phyloP scores from a whole-genome alignment of 2,329 filamentous ascomycete genomes.

The Amauroascus niger region DNA sequence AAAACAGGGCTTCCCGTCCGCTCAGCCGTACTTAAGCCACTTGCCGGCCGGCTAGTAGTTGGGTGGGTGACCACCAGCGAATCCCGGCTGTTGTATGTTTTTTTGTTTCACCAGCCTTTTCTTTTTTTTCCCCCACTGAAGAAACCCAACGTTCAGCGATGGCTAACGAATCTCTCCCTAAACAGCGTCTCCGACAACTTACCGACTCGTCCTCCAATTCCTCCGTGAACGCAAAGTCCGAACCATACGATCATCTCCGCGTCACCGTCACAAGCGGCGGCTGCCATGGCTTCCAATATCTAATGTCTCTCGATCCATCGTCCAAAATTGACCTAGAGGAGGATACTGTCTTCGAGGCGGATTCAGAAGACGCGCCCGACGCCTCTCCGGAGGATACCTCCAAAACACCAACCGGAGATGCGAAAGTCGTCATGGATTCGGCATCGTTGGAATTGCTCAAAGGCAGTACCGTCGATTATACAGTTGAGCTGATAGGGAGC shows the following conservation, averaged over 20 bases:
- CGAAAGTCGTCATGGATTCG: constrained; percentile 84
- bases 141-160: not conserved
- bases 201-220: constrained; percentile 45
- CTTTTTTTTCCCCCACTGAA: constrained; percentile 5
- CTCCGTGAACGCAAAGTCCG: constrained; percentile 37
- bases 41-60: constrained; percentile 40
- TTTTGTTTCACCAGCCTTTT: constrained; percentile 22
- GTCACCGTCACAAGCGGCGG: constrained; percentile 88
- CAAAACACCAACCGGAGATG: constrained; percentile 31
- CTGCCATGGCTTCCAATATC: constrained; percentile 95
- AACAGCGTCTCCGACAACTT: constrained; percentile 61
- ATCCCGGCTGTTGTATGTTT: constrained; percentile 39
- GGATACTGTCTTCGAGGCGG: constrained; percentile 75
- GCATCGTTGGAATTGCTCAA: constrained; percentile 79
- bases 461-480: constrained; percentile 93
- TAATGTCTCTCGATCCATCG: constrained; percentile 67
- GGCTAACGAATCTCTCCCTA: not conserved
- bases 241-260: constrained; percentile 75
- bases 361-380: constrained; percentile 27
- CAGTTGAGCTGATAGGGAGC: constrained; percentile 84
- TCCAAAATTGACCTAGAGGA: constrained; percentile 58
- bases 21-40: constrained; percentile 41
- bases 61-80: constrained; percentile 41
- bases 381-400: not conserved
- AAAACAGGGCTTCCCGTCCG: constrained; percentile 41